Evolutionary conservation across 306 rosid genomes (phyloP).

Genomic region (Spatholobus suberectus): DNA sequence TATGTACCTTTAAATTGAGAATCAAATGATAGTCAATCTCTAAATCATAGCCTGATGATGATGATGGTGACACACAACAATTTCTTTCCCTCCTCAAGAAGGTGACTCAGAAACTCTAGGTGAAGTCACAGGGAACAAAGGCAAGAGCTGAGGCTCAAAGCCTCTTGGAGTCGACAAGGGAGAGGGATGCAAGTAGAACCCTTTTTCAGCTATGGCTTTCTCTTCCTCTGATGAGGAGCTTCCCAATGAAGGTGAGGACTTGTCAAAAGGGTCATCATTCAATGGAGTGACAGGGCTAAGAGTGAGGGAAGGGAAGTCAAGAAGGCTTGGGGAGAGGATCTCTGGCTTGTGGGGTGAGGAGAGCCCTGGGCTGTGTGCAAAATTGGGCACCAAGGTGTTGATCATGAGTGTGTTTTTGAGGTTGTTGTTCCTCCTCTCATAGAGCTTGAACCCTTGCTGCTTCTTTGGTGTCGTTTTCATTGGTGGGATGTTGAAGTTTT

Average conservation of each 20-base stretch:
- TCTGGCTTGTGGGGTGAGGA: conserved; percentile 74
- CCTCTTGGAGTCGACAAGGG: conserved; percentile 69
- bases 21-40: conserved; percentile 21
- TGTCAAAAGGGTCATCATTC: conserved; percentile 68
- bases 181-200: conserved; percentile 79
- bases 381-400: conserved; percentile 76
- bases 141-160: conserved; percentile 67
- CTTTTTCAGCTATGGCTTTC: conserved; percentile 83
- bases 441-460: conserved; percentile 80
- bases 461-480: conserved; percentile 59
- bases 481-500: conserved; percentile 72
- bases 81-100: conserved; percentile 43
- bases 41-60: conserved; percentile 10
- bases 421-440: conserved; percentile 68
- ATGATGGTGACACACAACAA: background rate
- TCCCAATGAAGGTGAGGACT: conserved; percentile 77
- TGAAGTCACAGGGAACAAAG: conserved; percentile 78
- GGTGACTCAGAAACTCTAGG: conserved; percentile 75
- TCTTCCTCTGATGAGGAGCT: conserved; percentile 78
- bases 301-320: conserved; percentile 77
- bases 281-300: conserved; percentile 90
- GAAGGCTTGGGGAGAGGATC: conserved; percentile 82
- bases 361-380: conserved; percentile 53
- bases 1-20: conserved; percentile 31
- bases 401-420: conserved; percentile 79